Percentiles rank a stretch among this genome's conserved stretches.
Evolutionary conservation across 163 green algal genomes (phyloP).

Genomic region (Volvox carteri): DNA sequence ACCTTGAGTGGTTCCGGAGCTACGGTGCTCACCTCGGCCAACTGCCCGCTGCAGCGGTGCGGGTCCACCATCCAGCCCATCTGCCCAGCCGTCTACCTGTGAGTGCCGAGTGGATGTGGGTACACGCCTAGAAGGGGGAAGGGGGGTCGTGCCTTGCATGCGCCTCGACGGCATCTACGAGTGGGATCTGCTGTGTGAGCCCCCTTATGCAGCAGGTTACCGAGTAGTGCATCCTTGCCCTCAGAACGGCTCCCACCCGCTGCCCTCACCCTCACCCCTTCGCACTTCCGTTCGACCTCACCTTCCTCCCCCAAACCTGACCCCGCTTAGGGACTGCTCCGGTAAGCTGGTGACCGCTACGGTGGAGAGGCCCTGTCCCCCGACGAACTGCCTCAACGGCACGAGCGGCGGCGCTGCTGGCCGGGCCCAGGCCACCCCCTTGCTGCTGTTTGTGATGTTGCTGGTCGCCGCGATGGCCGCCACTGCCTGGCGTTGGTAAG

Average conservation of each 20-base stretch:
- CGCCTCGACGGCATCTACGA: not conserved
- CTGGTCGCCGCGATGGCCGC: not conserved
- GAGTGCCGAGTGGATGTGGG: not conserved
- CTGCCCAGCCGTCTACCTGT: conserved; percentile 41
- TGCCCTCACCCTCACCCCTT: not conserved
- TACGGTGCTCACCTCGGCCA: not conserved
- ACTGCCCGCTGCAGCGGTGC: conserved; percentile 19
- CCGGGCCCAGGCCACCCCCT: not conserved
- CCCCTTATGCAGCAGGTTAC: not conserved
- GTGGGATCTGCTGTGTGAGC: not conserved
- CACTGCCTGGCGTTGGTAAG: too few species aligned
- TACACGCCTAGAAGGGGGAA: not conserved
- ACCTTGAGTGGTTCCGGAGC: too few species aligned
- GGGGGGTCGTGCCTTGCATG: not conserved
- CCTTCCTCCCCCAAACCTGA: not conserved
- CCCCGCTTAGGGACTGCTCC: conserved; percentile 23
- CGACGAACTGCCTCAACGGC: not conserved
- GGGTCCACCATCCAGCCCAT: not conserved
- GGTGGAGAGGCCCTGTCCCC: not conserved
- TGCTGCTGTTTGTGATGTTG: conserved; percentile 24
- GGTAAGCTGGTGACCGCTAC: conserved; percentile 6
- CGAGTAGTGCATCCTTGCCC: not conserved
- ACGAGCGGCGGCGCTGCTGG: conserved; percentile 1
- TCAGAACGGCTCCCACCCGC: not conserved
- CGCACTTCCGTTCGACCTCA: not conserved